Evolutionary conservation across 1,284 basidiomycete genomes (phyloP).

Genomic region (Gomphus bonarii): DNA sequence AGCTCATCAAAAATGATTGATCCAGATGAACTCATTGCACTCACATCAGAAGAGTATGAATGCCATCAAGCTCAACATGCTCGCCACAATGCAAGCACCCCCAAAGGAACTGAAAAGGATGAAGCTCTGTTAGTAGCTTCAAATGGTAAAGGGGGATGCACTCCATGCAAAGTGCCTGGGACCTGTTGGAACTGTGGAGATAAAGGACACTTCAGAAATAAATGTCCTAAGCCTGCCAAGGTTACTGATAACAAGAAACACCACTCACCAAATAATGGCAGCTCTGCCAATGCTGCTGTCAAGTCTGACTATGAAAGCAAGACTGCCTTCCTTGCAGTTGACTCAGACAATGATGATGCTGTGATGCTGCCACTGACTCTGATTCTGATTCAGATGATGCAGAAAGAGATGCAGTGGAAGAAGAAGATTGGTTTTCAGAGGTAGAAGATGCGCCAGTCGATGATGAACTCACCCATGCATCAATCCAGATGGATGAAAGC

Average conservation of each 20-base stretch:
- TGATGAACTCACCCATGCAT: background rate
- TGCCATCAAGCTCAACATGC: no score
- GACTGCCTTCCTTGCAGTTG: constrained; percentile 12
- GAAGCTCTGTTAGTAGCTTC: constrained; percentile 18
- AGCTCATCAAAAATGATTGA: no score
- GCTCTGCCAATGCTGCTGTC: background rate
- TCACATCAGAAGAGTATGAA: no score
- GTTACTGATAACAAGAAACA: no score
- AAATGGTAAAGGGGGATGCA: constrained; percentile 12
- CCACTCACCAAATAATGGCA: background rate
- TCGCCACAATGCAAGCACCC: no score
- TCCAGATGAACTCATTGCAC: no score
- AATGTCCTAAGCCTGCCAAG: constrained; percentile 15
- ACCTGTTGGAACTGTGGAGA: constrained; percentile 19
- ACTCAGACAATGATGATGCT: constrained; percentile 19
- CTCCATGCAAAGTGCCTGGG: background rate
- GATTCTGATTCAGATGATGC: background rate
- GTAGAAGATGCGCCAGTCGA: background rate
- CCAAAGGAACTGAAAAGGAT: constrained; percentile 17
- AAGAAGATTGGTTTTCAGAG: constrained; percentile 12
- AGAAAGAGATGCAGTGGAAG: constrained; percentile 6
- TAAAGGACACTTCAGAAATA: constrained; percentile 19
- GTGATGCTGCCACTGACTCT: constrained; percentile 13
- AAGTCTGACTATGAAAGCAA: constrained; percentile 12
- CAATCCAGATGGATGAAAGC: background rate